Base-by-base conservation (phyloP, 2,329 filamentous ascomycete genomes). In the Colletotrichum sp. region DNA sequence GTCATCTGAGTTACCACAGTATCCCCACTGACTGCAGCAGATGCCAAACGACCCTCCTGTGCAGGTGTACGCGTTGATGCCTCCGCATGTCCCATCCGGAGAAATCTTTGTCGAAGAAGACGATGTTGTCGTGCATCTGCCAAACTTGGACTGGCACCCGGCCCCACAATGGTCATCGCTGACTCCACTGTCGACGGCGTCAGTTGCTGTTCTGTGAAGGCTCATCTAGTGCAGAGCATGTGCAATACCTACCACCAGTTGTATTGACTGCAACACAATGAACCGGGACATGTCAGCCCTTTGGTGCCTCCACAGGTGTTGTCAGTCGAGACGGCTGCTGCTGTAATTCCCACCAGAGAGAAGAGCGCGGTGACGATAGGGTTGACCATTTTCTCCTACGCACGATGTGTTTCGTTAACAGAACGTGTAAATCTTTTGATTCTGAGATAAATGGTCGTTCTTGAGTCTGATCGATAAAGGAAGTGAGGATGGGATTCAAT, bases 51-150 rank as follows among this genome's bases (percentile, higher is more conserved):
- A 25, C 25, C 73, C 62, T 5, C 86, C 86, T 34, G 81, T 78
- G 75, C 87, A 88, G 25, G 85, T 87, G 76, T 83, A 83, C 15
- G 82, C 83, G 15, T 80, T 82, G 9, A 64, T 72, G 55, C 84
- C 85, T 22, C 85, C 87, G 70, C 87, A 88, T 13, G 80, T 80
- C 9, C 85, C 86, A 64, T 87, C 83, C 8, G 82, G 78, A 0
- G 39, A 72, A 32, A 75, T 48, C 43, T 65, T 65, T 22, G 28
- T 22, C 28, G 65, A 61, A 4, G 43, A 48, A 43, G 32, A 22
- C 30, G 67, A 25, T 8, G 27, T 66, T 22, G 34, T 60, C 2
- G 60, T 70, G 48, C 71, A 74, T 48, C 16, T 65, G 25, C 71
- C 71, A 34, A 74, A 74, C 25, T 36, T 65, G 22, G 60, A 48